Conservation (phyloP, 352 stramenopile genomes). For the Saprolegnia diclina region DNA sequence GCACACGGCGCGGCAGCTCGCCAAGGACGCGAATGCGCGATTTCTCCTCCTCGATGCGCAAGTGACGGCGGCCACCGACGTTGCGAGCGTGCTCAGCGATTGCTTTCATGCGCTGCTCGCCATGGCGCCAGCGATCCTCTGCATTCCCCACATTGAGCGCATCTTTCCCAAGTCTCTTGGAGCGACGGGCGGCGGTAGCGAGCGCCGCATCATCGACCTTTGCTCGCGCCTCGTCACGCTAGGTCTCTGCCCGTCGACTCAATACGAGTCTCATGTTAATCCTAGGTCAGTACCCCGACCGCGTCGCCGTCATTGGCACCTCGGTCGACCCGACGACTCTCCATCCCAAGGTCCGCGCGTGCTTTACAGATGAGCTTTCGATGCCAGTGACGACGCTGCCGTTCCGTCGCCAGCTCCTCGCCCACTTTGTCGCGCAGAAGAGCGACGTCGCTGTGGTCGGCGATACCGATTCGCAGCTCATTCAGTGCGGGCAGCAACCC, state of each 20-base stretch:
- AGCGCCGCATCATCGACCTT: slow-evolving; percentile 54
- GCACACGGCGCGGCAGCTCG: slow-evolving; percentile 50
- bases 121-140: slow-evolving; percentile 60
- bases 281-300: slow-evolving; percentile 6
- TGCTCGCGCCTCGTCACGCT: slow-evolving; percentile 51
- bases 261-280: no score
- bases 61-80: slow-evolving; percentile 25
- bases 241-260: no score
- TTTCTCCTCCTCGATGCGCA: slow-evolving; percentile 59
- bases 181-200: slow-evolving; percentile 48
- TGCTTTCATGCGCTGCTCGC: slow-evolving; percentile 64
- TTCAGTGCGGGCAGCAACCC: slow-evolving; percentile 71
- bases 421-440: background rate
- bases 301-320: slow-evolving; percentile 58
- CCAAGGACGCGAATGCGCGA: slow-evolving; percentile 42
- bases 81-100: slow-evolving; percentile 45
- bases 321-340: slow-evolving; percentile 48
- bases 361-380: slow-evolving; percentile 70
- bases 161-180: slow-evolving; percentile 63
- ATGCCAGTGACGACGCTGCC: slow-evolving; percentile 61
- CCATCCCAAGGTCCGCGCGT: slow-evolving; percentile 57
- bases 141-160: slow-evolving; percentile 70
- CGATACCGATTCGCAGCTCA: slow-evolving; percentile 31
- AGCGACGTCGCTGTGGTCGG: background rate
- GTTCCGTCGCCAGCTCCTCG: slow-evolving; percentile 31